A percentile compares a stretch with the other conserved stretches of the same genome.
Evolutionary conservation across 192 early-diverging fungal species (phyloP).

Genomic region (Coemansia sp.): DNA sequence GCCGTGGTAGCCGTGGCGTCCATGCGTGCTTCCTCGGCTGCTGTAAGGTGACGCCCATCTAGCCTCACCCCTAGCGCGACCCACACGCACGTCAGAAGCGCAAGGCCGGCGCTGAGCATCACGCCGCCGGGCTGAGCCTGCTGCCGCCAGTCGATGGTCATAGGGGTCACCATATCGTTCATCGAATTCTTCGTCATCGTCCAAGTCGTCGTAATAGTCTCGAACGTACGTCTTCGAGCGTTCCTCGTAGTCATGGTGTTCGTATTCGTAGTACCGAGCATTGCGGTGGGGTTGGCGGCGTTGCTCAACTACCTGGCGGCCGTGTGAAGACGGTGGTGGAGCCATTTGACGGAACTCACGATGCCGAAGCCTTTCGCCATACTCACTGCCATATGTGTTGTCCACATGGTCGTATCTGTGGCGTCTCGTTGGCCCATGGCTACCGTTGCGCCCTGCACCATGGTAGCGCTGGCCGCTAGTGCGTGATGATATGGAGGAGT

Average conservation of each 20-base stretch:
- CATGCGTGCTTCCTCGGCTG: neutral
- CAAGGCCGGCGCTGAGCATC: conserved; percentile 10
- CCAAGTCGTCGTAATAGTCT: conserved; percentile 38
- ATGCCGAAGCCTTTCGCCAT: conserved; percentile 8
- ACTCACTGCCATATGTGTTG: conserved; percentile 22
- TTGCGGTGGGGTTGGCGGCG: conserved; percentile 12
- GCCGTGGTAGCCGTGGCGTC: neutral
- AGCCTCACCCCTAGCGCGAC: neutral
- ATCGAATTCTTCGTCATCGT: conserved; percentile 12
- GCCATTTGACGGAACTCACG: conserved; percentile 36
- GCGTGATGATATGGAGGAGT: conserved; percentile 23
- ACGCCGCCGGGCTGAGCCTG: neutral
- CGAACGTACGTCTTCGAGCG: conserved; percentile 32
- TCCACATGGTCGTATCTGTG: conserved; percentile 14
- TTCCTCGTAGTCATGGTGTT: conserved; percentile 40
- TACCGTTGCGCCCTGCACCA: neutral
- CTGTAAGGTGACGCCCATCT: neutral
- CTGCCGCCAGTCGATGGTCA: neutral
- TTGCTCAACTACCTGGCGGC: conserved; percentile 17
- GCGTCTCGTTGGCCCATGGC: conserved; percentile 12
- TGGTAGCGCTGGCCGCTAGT: conserved; percentile 14
- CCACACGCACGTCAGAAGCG: neutral
- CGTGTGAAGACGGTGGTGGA: conserved; percentile 15
- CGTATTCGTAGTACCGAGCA: conserved; percentile 34
- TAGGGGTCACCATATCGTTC: conserved; percentile 19